These are phyloP conservation scores for Vitis labrusca DNA, from an alignment of 164 flowering plant species.

Conservation along the genomic window DNA sequence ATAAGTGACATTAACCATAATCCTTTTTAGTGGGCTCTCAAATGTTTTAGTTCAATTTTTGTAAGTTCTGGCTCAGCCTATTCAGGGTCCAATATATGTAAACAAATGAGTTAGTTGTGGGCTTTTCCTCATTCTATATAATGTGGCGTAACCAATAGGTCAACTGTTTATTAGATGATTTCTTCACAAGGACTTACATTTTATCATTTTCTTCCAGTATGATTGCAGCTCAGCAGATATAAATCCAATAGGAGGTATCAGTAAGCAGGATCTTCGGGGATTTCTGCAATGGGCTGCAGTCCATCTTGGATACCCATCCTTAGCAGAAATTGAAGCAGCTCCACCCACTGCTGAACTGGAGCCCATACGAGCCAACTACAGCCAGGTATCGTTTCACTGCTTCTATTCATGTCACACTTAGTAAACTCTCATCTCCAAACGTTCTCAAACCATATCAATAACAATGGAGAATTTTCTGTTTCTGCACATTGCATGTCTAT, in stretches of 20 bases:
- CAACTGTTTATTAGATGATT: neutral
- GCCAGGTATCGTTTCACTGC: conserved; percentile 52
- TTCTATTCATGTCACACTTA: neutral
- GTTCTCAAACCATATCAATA: neutral
- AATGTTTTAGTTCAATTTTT: neutral
- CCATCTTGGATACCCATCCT: conserved; percentile 78
- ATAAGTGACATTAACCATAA: too few relatives aligned
- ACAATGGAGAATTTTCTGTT: neutral
- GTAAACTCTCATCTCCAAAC: neutral
- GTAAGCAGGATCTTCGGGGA: conserved; percentile 84
- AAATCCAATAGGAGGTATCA: conserved; percentile 97
- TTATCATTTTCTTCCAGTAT: conserved; percentile 50
- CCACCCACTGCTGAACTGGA: conserved; percentile 97
- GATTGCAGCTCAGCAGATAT: conserved; percentile 99
- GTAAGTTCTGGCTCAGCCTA: neutral
- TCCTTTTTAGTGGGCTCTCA: neutral
- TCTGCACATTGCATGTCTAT: neutral
- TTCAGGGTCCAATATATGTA: neutral
- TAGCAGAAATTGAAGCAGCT: conserved; percentile 93
- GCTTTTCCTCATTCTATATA: neutral
- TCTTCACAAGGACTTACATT: neutral
- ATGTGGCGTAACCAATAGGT: neutral
- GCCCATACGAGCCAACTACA: conserved; percentile 86
- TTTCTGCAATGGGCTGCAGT: conserved; percentile 89
- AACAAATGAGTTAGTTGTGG: neutral